These are phyloP conservation scores for Cystofilobasidium ferigula DNA, from an alignment of 768 basidiomycete genomes.

Conservation along the genomic window DNA sequence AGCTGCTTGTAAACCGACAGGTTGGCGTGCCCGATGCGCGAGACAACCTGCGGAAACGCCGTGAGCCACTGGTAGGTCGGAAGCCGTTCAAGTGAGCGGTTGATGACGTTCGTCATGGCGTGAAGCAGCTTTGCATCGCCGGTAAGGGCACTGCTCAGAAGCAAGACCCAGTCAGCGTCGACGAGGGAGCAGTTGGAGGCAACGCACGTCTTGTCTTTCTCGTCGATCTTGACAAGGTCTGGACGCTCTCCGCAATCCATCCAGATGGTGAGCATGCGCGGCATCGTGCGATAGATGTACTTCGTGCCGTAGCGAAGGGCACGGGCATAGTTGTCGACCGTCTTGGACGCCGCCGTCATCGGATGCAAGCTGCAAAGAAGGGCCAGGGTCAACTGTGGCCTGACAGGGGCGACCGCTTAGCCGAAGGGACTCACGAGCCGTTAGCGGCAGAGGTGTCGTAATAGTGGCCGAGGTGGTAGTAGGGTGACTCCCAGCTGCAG, in stretches of 20 bases:
- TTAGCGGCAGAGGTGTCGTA: slow-evolving; percentile 49
- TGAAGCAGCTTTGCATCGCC: slow-evolving; percentile 6
- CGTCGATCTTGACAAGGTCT: slow-evolving; percentile 29
- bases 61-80: slow-evolving; percentile 89
- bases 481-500: slow-evolving; percentile 60
- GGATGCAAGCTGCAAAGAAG: neutral
- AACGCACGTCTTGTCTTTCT: slow-evolving; percentile 10
- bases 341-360: slow-evolving; percentile 36
- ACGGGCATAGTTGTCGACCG: slow-evolving; percentile 52
- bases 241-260: slow-evolving; percentile 71
- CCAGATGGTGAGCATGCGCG: slow-evolving; percentile 88
- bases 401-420: neutral
- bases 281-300: slow-evolving; percentile 90
- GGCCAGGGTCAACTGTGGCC: neutral
- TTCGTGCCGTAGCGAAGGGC: slow-evolving; percentile 78
- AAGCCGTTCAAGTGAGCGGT: slow-evolving; percentile 49
- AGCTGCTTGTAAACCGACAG: slow-evolving; percentile 52
- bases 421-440: neutral
- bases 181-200: neutral
- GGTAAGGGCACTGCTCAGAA: neutral
- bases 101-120: slow-evolving; percentile 48
- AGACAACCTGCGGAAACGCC: slow-evolving; percentile 93
- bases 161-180: neutral
- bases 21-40: slow-evolving; percentile 71
- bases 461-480: slow-evolving; percentile 77